Conservation (phyloP, 352 stramenopile species). For the Globisporangium lucens region DNA sequence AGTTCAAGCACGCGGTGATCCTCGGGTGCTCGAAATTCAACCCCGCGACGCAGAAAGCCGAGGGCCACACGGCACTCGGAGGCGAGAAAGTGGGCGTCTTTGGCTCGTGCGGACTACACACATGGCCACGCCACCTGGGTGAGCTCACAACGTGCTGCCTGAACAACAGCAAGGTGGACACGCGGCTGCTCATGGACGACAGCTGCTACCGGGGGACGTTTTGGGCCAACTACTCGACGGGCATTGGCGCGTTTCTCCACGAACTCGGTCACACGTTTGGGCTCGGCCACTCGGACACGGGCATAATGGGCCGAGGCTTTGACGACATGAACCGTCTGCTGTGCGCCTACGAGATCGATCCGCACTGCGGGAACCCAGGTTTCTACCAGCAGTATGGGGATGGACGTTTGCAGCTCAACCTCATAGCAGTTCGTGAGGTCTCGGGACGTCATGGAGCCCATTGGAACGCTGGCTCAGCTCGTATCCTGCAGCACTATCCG, state of each 20-base stretch:
- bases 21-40: constrained; percentile 69
- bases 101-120: constrained; percentile 62
- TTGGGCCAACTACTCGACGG: constrained; percentile 65
- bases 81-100: constrained; percentile 60
- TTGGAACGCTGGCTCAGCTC: constrained; percentile 55
- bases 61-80: constrained; percentile 59
- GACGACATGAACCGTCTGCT: constrained; percentile 71
- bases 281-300: constrained; percentile 46
- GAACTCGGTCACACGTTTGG: constrained; percentile 64
- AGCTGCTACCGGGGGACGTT: constrained; percentile 54
- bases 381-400: constrained; percentile 21
- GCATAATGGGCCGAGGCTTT: constrained; percentile 72
- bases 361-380: constrained; percentile 27
- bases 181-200: constrained; percentile 47
- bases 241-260: constrained; percentile 62
- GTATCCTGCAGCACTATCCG: constrained; percentile 42
- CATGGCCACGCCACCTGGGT: constrained; percentile 46
- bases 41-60: constrained; percentile 34
- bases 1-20: constrained; percentile 72
- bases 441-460: constrained; percentile 30
- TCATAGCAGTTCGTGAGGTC: constrained; percentile 34
- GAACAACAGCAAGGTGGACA: constrained; percentile 56
- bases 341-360: constrained; percentile 36
- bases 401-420: constrained; percentile 33
- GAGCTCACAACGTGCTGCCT: constrained; percentile 52